Evolutionary conservation across 139 green algal species (phyloP).

Genomic region (Picochlorum costavermella): DNA sequence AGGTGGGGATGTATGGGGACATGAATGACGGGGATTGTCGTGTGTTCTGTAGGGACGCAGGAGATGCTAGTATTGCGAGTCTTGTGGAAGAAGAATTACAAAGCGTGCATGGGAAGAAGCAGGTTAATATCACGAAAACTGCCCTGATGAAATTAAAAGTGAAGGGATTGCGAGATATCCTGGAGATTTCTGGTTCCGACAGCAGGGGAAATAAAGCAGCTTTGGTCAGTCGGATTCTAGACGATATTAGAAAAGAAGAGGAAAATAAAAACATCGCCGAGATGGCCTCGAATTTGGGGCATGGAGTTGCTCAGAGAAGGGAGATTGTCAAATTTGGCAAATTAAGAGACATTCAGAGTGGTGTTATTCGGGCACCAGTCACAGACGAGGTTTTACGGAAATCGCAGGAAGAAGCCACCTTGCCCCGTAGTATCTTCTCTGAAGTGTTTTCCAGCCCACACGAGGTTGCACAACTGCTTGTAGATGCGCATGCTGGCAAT

Average conservation of each 20-base stretch:
- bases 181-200: conserved; percentile 14
- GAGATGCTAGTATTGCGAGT: not conserved
- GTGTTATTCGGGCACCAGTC: not conserved
- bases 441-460: conserved; percentile 7
- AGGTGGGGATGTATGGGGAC: too few relatives aligned
- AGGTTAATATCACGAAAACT: conserved; percentile 17
- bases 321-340: not conserved
- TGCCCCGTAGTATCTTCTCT: not conserved
- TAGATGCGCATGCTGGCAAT: conserved; percentile 21
- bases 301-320: conserved; percentile 2
- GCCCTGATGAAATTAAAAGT: conserved; percentile 8
- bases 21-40: too few relatives aligned
- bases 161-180: conserved; percentile 10
- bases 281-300: not conserved
- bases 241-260: not conserved
- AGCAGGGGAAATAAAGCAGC: conserved; percentile 20
- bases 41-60: not conserved
- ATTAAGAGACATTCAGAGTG: too few relatives aligned
- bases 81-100: not conserved
- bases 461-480: not conserved
- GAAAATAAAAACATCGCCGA: not conserved
- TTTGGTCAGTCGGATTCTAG: conserved; percentile 22
- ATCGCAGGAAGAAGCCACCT: not conserved
- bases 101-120: not conserved
- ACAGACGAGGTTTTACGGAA: not conserved